Base-by-base conservation (phyloP, 345 rosid genomes). In the Cochlearia excelsa region DNA sequence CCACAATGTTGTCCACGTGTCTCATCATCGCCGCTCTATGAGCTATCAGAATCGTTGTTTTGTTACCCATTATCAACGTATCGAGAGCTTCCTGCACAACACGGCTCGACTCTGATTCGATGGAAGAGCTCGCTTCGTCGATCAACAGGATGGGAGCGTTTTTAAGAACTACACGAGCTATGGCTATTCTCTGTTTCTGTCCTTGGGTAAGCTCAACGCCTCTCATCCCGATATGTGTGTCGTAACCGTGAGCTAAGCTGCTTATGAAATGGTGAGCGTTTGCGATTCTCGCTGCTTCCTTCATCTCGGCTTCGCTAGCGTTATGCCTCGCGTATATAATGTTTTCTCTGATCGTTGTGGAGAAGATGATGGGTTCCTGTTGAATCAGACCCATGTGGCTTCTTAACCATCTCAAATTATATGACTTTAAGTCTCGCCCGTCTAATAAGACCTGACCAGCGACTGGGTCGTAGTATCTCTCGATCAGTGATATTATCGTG, bases 21-120 rank as follows among this genome's bases (percentile, higher is more conserved):
- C 95, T 85, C 99, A 89, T 87, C 99, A 93, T 89, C 34, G 95
- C 99, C 4, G 35, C 35, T 33, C 35, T 33, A 33, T 33, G 35
- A 5, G 35, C 41, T 38, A 38, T 4, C 41, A 38, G 8, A 38
- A 38, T 5, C 7, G 41, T 38, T 34, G 99, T 94, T 77, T 94
- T 94, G 76, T 94, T 94, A 44, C 99, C 99, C 97, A 93, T 90
- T 67, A 90, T 81, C 70, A 93, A 79, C 0, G 96, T 93, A 68
- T 93, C 97, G 6, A 93, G 91, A 59, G 99, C 99, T 78, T 93
- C 99, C 73, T 93, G 99, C 66, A 93, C 95, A 59, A 93, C 99
- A 56, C 96, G 84, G 62, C 99, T 93, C 0, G 97, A 93, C 79
- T 93, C 99, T 1, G 99, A 93, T 74, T 93, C 99, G 0, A 93